Percentiles rank a stretch among this genome's conserved stretches.
Conservation (phyloP, 2,329 filamentous ascomycete genomes). For the Colletotrichum gloeosporioides region DNA sequence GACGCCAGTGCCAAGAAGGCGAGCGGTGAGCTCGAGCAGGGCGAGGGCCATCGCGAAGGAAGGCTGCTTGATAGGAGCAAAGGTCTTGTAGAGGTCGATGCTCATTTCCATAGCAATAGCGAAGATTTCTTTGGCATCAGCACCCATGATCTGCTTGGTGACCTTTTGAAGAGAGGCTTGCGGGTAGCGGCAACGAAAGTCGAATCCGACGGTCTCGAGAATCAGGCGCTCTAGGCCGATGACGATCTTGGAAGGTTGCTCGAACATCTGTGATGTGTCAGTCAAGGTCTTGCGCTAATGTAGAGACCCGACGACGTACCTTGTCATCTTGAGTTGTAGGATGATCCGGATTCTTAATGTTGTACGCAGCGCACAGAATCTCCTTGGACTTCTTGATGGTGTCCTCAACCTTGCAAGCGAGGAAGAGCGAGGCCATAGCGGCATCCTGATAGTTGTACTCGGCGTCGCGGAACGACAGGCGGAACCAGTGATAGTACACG, state of each 20-base stretch:
- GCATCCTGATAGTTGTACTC: constrained; percentile 90
- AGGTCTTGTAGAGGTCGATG: constrained; percentile 91
- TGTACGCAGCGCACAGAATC: constrained; percentile 89
- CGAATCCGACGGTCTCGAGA: constrained; percentile 90
- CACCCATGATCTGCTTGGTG: constrained; percentile 59
- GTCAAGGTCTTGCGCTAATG: not conserved
- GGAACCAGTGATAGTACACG: constrained; percentile 93
- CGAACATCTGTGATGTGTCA: constrained; percentile 68
- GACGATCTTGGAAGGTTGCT: constrained; percentile 77
- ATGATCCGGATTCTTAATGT: constrained; percentile 74
- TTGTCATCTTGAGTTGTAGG: constrained; percentile 82
- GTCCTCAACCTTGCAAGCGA: constrained; percentile 97
- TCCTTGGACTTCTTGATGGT: constrained; percentile 96
- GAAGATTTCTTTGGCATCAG: constrained; percentile 60
- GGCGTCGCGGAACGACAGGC: constrained; percentile 80
- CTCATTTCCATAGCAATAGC: constrained; percentile 80
- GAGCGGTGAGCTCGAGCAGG: constrained; percentile 79
- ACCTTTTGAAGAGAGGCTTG: constrained; percentile 87
- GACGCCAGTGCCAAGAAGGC: constrained; percentile 65
- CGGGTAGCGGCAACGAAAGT: constrained; percentile 89
- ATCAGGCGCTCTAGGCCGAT: constrained; percentile 92
- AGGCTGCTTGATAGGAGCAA: constrained; percentile 88
- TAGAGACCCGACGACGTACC: constrained; percentile 49
- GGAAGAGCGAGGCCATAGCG: constrained; percentile 85
- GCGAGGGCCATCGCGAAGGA: constrained; percentile 85